These are phyloP conservation scores for Mycena indigotica DNA, from an alignment of 768 basidiomycete species.

Conservation along the genomic window DNA sequence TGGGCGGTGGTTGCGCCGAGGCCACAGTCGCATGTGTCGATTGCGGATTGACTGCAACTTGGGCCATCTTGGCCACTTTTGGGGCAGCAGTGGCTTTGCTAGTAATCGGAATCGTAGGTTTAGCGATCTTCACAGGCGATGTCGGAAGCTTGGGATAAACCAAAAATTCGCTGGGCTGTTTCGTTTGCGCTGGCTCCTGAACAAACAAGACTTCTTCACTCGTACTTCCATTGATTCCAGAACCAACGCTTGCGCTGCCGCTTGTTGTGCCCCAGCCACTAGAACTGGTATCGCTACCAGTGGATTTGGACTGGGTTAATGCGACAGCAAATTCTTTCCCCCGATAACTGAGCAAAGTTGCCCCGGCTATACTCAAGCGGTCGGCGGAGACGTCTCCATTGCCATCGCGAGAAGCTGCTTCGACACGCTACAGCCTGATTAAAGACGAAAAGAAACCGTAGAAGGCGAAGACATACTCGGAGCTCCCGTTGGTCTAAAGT, in stretches of 20 bases:
- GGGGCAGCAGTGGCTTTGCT: neutral
- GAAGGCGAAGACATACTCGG: conserved; percentile 39
- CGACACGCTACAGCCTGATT: conserved; percentile 7
- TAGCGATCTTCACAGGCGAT: neutral
- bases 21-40: neutral
- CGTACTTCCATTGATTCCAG: neutral
- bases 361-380: conserved; percentile 17
- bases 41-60: neutral
- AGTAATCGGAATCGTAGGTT: neutral
- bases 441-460: neutral
- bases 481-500: conserved; percentile 56
- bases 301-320: neutral
- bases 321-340: conserved; percentile 4
- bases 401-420: neutral
- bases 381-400: conserved; percentile 1
- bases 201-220: neutral
- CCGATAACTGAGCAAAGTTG: conserved; percentile 17
- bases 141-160: neutral
- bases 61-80: neutral
- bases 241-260: neutral
- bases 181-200: neutral
- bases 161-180: neutral
- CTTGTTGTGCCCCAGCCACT: neutral
- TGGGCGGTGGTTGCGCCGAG: neutral
- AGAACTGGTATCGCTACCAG: neutral